These are phyloP conservation scores for Lactuca saligna DNA, from an alignment of 129 eudicot genomes.

Conservation along the genomic window DNA sequence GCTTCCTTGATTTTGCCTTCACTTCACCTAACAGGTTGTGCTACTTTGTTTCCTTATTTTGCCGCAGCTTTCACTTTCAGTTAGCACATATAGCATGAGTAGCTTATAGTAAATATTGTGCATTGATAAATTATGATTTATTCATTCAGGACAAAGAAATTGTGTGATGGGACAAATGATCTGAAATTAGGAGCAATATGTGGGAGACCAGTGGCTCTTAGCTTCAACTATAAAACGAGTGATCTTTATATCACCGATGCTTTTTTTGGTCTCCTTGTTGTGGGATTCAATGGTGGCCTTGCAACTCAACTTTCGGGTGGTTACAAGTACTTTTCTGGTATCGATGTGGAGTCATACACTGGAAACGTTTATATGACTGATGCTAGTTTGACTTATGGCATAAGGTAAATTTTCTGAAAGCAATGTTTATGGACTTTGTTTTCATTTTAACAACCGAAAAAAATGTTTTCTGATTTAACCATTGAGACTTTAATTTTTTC, in stretches of 20 bases:
- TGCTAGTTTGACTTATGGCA: conserved; percentile 29
- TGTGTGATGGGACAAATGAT: conserved; percentile 43
- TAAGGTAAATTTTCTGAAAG: conserved; percentile 10
- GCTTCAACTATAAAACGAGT: conserved; percentile 37
- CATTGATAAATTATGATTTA: background rate
- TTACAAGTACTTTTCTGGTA: conserved; percentile 27
- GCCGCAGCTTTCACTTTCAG: background rate
- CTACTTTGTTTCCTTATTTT: background rate
- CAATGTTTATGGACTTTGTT: background rate
- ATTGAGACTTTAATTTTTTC: too few species aligned
- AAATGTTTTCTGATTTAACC: background rate
- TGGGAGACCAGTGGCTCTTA: conserved; percentile 43
- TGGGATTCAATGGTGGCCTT: conserved; percentile 38
- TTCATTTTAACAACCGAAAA: background rate
- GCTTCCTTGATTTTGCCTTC: conserved; percentile 37
- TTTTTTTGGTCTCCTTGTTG: conserved; percentile 35
- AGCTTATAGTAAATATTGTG: too few species aligned
- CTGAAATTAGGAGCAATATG: conserved; percentile 28
- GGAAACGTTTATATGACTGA: conserved; percentile 30
- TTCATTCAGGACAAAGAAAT: conserved; percentile 31
- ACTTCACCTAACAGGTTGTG: conserved; percentile 46
- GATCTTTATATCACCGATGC: conserved; percentile 33
- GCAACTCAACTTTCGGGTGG: conserved; percentile 28
- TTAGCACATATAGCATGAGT: too few species aligned
- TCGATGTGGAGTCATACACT: conserved; percentile 32